These are phyloP conservation scores for Auricularia sp. DNA, from an alignment of 768 basidiomycete genomes.

Conservation along the genomic window DNA sequence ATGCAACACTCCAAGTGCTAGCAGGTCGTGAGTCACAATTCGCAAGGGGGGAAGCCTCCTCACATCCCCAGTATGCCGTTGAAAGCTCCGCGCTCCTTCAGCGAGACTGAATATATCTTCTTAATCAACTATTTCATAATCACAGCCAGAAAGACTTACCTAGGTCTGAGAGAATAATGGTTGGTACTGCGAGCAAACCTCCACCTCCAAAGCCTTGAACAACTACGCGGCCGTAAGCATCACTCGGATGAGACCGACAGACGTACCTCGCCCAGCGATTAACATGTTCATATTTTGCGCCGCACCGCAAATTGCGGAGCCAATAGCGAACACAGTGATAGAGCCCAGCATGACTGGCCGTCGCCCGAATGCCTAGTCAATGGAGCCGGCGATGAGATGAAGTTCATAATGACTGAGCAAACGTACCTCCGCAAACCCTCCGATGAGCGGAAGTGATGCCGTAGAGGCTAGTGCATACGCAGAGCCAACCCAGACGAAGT, in stretches of 20 bases:
- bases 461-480: conserved; percentile 27
- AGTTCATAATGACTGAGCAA: not conserved
- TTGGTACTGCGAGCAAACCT: conserved; percentile 2
- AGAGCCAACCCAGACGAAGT: conserved; percentile 20
- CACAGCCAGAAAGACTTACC: not conserved
- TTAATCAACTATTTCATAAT: too few relatives aligned
- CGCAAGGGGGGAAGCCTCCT: not conserved
- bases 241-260: not conserved
- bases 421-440: conserved; percentile 18
- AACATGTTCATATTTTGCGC: not conserved
- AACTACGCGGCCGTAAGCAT: not conserved
- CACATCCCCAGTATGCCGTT: not conserved
- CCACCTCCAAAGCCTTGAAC: conserved; percentile 10
- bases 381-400: not conserved
- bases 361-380: not conserved
- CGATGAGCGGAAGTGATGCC: conserved; percentile 25
- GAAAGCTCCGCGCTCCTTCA: not conserved
- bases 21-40: not conserved
- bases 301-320: not conserved
- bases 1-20: not conserved
- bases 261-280: conserved; percentile 8
- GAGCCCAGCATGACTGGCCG: not conserved
- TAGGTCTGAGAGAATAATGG: conserved; percentile 7
- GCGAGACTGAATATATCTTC: not conserved
- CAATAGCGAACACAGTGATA: not conserved